phyloP scores from a whole-genome alignment of 495 filamentous ascomycete species.

The Podospora didyma region DNA sequence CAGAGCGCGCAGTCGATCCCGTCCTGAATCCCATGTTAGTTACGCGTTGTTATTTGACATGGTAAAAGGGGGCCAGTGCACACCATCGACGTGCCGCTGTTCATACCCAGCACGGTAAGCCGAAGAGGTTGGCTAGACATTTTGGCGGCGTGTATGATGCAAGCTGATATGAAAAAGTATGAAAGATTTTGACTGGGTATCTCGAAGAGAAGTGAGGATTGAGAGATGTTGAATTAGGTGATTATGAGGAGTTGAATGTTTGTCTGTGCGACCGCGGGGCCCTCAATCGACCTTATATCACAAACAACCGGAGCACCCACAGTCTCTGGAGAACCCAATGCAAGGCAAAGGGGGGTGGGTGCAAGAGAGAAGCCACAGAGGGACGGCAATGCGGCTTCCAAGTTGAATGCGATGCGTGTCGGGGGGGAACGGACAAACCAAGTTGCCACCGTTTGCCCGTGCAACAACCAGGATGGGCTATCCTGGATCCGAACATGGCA shows the following conservation, averaged over 20 bases:
- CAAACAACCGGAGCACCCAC: too few species aligned
- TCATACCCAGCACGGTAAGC: slow-evolving; percentile 49
- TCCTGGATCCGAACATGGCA: not conserved
- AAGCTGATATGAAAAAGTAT: not conserved
- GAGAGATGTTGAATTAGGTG: too few species aligned
- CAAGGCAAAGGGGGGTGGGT: too few species aligned
- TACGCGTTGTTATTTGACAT: not conserved
- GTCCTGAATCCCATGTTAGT: slow-evolving; percentile 19
- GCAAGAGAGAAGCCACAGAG: not conserved
- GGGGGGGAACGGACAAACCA: not conserved
- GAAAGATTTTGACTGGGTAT: not conserved
- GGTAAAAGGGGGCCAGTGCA: not conserved
- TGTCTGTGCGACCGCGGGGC: too few species aligned
- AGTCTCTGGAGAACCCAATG: too few species aligned
- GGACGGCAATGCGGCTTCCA: not conserved
- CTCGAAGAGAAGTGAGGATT: too few species aligned
- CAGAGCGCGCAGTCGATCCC: slow-evolving; percentile 51
- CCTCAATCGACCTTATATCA: too few species aligned
- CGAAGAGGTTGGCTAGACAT: slow-evolving; percentile 24
- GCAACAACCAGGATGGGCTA: not conserved
- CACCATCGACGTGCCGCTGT: slow-evolving; percentile 44
- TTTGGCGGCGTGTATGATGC: slow-evolving; percentile 9
- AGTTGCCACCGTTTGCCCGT: not conserved
- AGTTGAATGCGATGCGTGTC: not conserved
- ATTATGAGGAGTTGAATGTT: too few species aligned